Evolutionary conservation across 805 yeast species (phyloP), one percentile per base, ranked within the genome.

Genomic region (Torulaspora gathmanii): DNA sequence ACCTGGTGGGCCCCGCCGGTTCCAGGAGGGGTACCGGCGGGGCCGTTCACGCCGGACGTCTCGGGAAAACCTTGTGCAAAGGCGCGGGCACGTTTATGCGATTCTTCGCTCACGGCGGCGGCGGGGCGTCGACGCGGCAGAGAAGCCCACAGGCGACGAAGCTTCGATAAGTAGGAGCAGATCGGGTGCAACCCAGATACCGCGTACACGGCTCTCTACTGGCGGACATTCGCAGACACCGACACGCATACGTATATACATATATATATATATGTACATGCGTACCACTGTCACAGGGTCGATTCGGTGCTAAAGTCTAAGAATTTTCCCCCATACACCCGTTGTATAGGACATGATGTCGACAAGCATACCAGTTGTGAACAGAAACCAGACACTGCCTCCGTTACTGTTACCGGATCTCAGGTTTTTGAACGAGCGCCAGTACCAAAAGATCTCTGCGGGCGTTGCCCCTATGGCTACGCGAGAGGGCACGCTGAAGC

Each of bases 331-430:
- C 23, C 28, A 22, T n/a, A 20, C n/a, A n/a, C n/a, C 28, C 15
- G 7, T 13, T 22, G 36, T 22, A 10, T 15, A 26, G 7, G 7
- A 23, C 38, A 15, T 15, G 27, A 40, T 55, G 61, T 46, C 56
- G 11, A 42, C 54, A 2, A 60, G 64, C 43, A 56, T 60, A 5
- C 55, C 59, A n/a, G 53, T 63, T 3, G 50, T 52, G 13, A 63
- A 63, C 42, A 52, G 56, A 36, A 53, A 57, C 42, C 52, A 52
- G 20, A 48, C 53, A 25, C 40, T 60, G 22, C 67, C 67, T 13
- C 67, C 67, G n/a, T 46, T 63, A 33, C 45, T 63, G 13, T 47
- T 63, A 30, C 67, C 67, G 40, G 56, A 40, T 33, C 38, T 57
- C 10, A 36, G 50, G 31, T 29, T 42, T 22, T 23, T 45, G 19